Base-by-base conservation (phyloP, 1,284 basidiomycete species). In the Moesziomyces parantarcticus region DNA sequence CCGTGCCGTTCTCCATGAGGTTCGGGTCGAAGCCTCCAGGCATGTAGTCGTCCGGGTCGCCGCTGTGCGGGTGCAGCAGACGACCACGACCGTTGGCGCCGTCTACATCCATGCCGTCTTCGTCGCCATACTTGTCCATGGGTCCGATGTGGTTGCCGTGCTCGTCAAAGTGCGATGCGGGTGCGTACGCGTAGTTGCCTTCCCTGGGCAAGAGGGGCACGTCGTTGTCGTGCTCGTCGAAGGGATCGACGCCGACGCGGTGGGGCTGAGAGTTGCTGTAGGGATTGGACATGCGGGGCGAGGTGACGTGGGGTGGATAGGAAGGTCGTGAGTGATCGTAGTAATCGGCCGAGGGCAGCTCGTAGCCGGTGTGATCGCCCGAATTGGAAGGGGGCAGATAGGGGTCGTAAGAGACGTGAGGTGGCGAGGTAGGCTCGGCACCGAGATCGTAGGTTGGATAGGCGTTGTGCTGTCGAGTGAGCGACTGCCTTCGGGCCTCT, bases 11-110 rank as follows among this genome's bases (percentile, higher is more conserved):
- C 46, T 79, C 79, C 22, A 77, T 34, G 18, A 76, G 18, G 45
- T 42, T 71, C 6, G 75, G 77, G 49, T 79, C 67, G 25, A 71
- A 81, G 23, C 79, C 79, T 21, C 77, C 79, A 8, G 79, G 79
- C 55, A 75, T 70, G 45, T 75, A 75, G 46, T 62, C 66, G 23
- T 65, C 71, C 22, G 58, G 50, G 14, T 52, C 29, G 20, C 50
- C 45, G n/a, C 53, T 50, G 20, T 55, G 43, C 13, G 56, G 53
- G 14, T 39, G 50, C 20, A 59, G 57, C 25, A 72, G 36, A 3
- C 67, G 47, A 4, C 71, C 55, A 22, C 63, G 65, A 16, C 70
- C 73, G 18, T 74, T 61, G 45, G 68, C 67, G n/a, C 49, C 63
- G 44, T 77, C 78, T 39, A 73, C 74, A 42, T 79, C 79, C 66